Base-by-base conservation (phyloP, 2,329 filamentous ascomycete species). In the Phoma sp. region DNA sequence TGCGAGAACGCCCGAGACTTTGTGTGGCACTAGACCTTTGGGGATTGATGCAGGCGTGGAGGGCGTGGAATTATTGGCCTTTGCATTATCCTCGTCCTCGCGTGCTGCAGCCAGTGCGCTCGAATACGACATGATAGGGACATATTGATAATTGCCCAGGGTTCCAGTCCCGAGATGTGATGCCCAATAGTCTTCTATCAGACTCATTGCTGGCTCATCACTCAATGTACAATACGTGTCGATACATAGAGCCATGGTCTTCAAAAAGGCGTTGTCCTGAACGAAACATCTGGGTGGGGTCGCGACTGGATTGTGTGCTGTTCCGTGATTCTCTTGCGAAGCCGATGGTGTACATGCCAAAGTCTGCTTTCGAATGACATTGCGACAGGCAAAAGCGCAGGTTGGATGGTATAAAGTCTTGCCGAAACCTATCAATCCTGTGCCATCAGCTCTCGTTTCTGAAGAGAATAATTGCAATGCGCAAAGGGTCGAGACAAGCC, bases 181-280 rank as follows among this genome's bases (percentile, higher is more conserved):
- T 11, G 40, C 49, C 61, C 62, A 66, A 36, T 59, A 66, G 14
- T 57, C 50, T 21, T 58, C 62, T 15, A 66, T 46, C 9, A 65
- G 43, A 37, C 38, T 23, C 14, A 18, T 32, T 11, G 37, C 4
- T 2, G 53, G 56, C 17, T 39, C 37, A 32, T 59, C 53, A 29
- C 45, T 53, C 14, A 53, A 36, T 17, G 45, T 15, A 42, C 67
- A 71, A 20, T 53, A 62, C 2, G 55, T 45, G 20, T 62, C 54
- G 34, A 71, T 66, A 42, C 67, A 71, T 17, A 60, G 59, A 5
- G 67, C 67, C 34, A 67, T 56, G 3, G 66, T 68, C 12, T 60
- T 64, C 9, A 71, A 56, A 33, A 60, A 71, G 11, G 61, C 23
- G 2, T 30, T 46, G 43, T 68, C 62, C 10, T 42, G 34, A 7